Evolutionary conservation across 1,284 basidiomycete genomes (phyloP).

Genomic region (Sporisorium scitamineum): DNA sequence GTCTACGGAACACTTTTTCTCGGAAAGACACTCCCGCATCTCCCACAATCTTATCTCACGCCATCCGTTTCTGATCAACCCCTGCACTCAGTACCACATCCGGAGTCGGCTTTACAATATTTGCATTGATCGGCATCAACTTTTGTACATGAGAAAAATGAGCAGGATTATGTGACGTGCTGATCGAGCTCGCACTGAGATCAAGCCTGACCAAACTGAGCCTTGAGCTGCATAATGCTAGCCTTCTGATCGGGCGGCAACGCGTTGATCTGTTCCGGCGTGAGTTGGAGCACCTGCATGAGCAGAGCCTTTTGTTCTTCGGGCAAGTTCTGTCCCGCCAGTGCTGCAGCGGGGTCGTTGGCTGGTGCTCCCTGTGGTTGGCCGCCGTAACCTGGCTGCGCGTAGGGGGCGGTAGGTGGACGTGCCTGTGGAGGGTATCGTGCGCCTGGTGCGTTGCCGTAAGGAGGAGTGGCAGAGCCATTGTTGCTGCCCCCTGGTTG

Average conservation of each 20-base stretch:
- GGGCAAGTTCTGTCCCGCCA: conserved; percentile 51
- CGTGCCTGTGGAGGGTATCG: conserved; percentile 19
- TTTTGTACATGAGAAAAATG: not conserved
- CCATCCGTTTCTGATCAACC: too few species aligned
- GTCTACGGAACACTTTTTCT: not conserved
- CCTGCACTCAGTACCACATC: not conserved
- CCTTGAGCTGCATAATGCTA: conserved; percentile 79
- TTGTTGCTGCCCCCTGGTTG: conserved; percentile 19
- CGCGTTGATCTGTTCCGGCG: conserved; percentile 86
- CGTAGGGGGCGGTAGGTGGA: conserved; percentile 34
- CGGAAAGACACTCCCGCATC: not conserved
- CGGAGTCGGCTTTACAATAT: not conserved
- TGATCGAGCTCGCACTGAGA: not conserved
- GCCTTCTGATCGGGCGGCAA: conserved; percentile 84
- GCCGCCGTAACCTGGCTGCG: conserved; percentile 28
- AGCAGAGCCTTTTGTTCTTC: conserved; percentile 63
- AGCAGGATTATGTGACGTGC: not conserved
- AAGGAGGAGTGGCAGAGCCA: conserved; percentile 46
- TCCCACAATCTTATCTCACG: not conserved
- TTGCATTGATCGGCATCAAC: not conserved
- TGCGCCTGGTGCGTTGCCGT: conserved; percentile 15
- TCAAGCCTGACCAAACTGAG: conserved; percentile 63
- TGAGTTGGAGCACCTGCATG: conserved; percentile 83
- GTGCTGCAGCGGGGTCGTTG: conserved; percentile 47
- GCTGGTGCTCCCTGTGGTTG: conserved; percentile 23